phyloP scores from a whole-genome alignment of 345 rosid genomes.

The Syzygium grande region DNA sequence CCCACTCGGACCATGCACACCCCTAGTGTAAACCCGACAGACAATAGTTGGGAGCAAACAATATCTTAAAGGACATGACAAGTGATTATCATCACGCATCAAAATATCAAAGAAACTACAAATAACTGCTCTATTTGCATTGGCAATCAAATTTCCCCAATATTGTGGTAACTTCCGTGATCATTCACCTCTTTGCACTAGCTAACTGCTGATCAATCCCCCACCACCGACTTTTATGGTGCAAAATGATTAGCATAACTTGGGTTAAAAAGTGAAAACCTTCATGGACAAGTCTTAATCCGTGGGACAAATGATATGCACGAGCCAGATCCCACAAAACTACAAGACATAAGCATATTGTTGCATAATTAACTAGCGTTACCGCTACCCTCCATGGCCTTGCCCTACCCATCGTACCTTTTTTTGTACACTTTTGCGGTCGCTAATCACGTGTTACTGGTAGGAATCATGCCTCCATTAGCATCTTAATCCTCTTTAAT shows the following conservation, averaged over 20 bases:
- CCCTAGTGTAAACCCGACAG: no score
- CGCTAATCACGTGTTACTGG: neutral
- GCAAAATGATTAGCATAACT: neutral
- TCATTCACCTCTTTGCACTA: no score
- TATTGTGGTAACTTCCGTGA: no score
- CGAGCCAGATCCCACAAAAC: neutral
- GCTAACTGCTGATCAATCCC: neutral
- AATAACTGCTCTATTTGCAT: no score
- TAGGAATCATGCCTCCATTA: neutral
- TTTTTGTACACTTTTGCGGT: neutral
- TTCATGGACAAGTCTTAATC: neutral
- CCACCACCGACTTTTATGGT: neutral
- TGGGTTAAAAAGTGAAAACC: neutral
- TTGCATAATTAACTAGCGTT: neutral
- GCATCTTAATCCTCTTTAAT: neutral
- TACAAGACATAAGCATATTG: neutral
- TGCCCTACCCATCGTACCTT: neutral
- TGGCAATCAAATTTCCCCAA: no score
- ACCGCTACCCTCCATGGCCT: neutral
- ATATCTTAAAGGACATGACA: no score
- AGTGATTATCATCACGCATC: no score
- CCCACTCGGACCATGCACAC: no score
- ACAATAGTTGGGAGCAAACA: no score
- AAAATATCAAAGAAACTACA: no score
- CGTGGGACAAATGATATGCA: neutral